Evolutionary conservation across 2,329 filamentous ascomycete species (phyloP), one percentile per base, ranked within the genome.

Genomic region (Epichloe brachyelytri): DNA sequence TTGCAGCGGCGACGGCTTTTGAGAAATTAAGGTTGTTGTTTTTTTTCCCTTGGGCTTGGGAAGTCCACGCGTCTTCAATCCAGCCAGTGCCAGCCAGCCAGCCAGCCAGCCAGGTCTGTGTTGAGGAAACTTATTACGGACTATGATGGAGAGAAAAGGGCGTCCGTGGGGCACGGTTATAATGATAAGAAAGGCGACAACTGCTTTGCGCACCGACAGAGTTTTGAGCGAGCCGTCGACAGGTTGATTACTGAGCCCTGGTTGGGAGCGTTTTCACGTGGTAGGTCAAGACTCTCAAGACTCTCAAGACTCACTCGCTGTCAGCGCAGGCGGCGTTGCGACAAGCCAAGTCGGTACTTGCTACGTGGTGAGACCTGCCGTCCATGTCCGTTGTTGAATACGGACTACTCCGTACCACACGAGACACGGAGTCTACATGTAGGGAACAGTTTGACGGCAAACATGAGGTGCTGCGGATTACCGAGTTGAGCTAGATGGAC

Each of bases 341-440:
- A 8, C 26, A 30, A 30, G 26, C 26, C 26, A 30, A 30, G 26
- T 30, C 26, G 26, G 26, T 1, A 30, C 26, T 30, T 30, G 26
- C 26, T 30, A 26, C 22, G 26, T 30, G 26, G 26, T 10, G 26
- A 30, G 26, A 30, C 26, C 26, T 30, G 26, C 26, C 26, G 8
- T 30, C 26, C 7, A 30, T 30, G 7, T 30, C 3, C 10, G 30
- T 30, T 30, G 30, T 30, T 30, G 30, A 30, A 20, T 37, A 8
- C 43, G 46, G 44, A 22, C 30, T 43, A 22, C 22, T 26, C 22
- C 22, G 22, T 26, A 26, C 45, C 45, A 46, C 37, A 51, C 53
- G 47, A 52, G 53, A 54, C 50, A 54, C 45, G 44, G 40, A 48
- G 37, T 8, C 36, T 43, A 22, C 20, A 22, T 22, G 20, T 5